Base-by-base conservation (phyloP, 1,139 yeast genomes). In the Hemisphaericaspora xylofermentans region DNA sequence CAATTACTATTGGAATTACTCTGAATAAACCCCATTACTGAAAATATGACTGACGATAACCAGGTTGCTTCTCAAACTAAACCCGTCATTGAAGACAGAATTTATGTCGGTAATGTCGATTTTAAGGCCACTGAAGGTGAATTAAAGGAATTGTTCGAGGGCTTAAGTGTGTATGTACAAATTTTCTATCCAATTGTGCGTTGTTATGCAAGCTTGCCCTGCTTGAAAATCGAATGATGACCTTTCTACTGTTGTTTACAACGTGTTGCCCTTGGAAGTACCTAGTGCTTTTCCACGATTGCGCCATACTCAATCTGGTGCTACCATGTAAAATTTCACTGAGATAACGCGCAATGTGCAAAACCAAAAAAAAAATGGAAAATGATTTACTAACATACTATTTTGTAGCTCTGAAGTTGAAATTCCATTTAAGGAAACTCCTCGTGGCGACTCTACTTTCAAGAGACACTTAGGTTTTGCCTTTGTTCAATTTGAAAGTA, bases 91-190 rank as follows among this genome's bases (percentile, higher is more conserved):
- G 72, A 65, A 54, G 71, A 67, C 36, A 70, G 76, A 66, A 61
- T 71, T 48, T 75, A 74, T 52, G 65, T 80, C 43, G 76, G 78
- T 43, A 79, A 80, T 53, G 71, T 80, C 44, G 73, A 74, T 52
- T 78, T 66, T 56, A 57, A 66, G 29, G 74, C 82, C 28, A 72
- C 76, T 19, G 84, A 78, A 53, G 74, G 67, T 2, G 83, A 78
- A 39, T 64, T 80, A 42, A 60, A 57, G 39, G 68, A 63, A 17
- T 68, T 71, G 48, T 67, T 79, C 46, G 61, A 61, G 40, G 67
- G 57, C 7, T 66, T 61, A 38, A 57, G 58, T n/a, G 68, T 67
- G 68, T 64, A 62, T 35, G 69, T 61, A 49, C 46, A 18, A 5
- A n/a, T 18, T 16, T 16, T 31, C n/a, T n/a, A n/a, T n/a, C n/a